Base-by-base conservation (phyloP, 805 yeast species). In the Pichia kluyveri region DNA sequence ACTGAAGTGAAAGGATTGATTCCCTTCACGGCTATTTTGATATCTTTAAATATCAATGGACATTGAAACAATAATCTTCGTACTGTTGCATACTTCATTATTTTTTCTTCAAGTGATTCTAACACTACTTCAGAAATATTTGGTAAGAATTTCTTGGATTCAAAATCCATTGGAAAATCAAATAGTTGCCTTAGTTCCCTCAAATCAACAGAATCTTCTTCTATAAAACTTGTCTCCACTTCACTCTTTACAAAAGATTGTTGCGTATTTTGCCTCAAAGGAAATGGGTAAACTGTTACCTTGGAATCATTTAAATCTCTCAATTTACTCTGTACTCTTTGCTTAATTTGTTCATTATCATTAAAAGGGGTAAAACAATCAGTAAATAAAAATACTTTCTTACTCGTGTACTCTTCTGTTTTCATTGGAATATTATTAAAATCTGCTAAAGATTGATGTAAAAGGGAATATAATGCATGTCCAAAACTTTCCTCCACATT, bases 11-110 rank as follows among this genome's bases (percentile, higher is more conserved):
- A 76, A n/a, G 85, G 70, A 0, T 83, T 66, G 57, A 79, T 85
- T 0, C 96, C 97, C 54, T 76, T 77, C 1, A 90, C 71, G 0
- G 88, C 83, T 43, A 91, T 74, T 0, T 71, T 69, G 18, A 90
- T 48, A 17, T 44, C 27, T 37, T 76, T 77, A 6, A 87, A 64
- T 1, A 77, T 72, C 42, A 89, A 62, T 10, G 80, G 76, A 51
- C 85, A 77, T 15, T 76, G 71, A 58, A 84, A 86, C 44, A 75
- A 76, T 0, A 81, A 72, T 43, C 95, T 65, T 43, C 76, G 75
- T 5, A 85, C 73, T 54, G 83, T 85, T 52, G 77, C 82, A 31
- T 78, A 69, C 42, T 83, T 64, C 38, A 75, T 61, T 7, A 88
- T 73, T 40, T 72, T 67, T 6, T 69, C 63, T 44, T 71, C 70